Conservation (phyloP, 2,329 filamentous ascomycete species). For the Apiospora koreana region DNA sequence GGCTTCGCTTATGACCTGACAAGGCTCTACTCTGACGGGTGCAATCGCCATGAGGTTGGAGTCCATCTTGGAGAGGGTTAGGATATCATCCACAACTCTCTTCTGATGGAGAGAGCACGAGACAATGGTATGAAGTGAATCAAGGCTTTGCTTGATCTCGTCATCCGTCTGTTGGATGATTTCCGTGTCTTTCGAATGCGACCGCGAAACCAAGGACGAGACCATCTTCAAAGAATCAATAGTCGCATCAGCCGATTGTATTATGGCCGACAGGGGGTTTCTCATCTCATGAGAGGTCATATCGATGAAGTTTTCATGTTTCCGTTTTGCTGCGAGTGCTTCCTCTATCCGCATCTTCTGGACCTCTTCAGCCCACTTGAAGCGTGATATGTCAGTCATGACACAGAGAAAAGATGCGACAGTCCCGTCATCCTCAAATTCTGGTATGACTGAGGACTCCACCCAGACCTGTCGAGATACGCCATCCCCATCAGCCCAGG, state of each 20-base stretch:
- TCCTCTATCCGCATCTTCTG: conserved; percentile 78
- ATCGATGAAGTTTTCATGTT: conserved; percentile 72
- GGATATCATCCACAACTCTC: conserved; percentile 67
- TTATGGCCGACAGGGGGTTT: conserved; percentile 72
- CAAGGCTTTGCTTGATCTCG: conserved; percentile 52
- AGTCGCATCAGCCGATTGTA: conserved; percentile 78
- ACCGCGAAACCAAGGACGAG: conserved; percentile 22
- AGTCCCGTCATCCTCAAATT: conserved; percentile 62
- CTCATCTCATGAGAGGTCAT: conserved; percentile 77
- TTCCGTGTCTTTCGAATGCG: conserved; percentile 18
- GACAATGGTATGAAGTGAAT: conserved; percentile 78
- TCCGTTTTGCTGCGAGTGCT: conserved; percentile 76
- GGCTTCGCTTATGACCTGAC: conserved; percentile 66
- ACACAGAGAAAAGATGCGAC: conserved; percentile 77
- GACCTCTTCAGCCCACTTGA: conserved; percentile 81
- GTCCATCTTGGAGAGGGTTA: conserved; percentile 70
- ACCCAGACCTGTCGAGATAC: conserved; percentile 69
- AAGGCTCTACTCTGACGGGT: conserved; percentile 67
- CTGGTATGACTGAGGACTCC: conserved; percentile 73
- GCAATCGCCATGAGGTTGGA: conserved; percentile 70
- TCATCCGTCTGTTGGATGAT: conserved; percentile 45
- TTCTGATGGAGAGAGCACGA: conserved; percentile 80
- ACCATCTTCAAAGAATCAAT: conserved; percentile 48
- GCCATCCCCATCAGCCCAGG: conserved; percentile 61
- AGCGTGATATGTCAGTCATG: conserved; percentile 82